Base-by-base conservation (phyloP, 139 green algal genomes). In the Chara braunii region DNA sequence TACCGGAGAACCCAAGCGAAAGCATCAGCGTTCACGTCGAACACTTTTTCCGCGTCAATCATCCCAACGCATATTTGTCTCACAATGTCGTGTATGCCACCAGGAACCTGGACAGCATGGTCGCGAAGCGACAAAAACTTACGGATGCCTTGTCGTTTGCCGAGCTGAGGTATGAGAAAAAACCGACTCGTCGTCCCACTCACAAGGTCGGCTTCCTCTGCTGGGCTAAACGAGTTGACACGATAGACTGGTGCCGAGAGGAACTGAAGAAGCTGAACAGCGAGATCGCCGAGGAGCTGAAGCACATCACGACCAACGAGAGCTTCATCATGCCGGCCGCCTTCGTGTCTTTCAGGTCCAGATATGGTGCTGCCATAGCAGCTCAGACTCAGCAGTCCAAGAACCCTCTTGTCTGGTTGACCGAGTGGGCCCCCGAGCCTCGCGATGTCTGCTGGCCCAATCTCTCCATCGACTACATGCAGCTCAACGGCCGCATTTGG, bases 41-140 rank as follows among this genome's bases (percentile, higher is more conserved):
- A 0, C 65, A 71, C 53, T 74, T 71, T 43, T 74, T 74, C 43
- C 29, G 8, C 3, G 65, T 74, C 31, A 70, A 74, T 30, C 56
- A 74, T 36, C 62, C 58, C 2, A 57, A 74, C 34, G 35, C 59
- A 40, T 74, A 74, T n/a, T 48, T 48, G 18, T 18, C 40, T 18
- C 40, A 48, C 40, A 48, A 48, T 18, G 40, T 48, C 40, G 40
- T 48, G 18, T n/a, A n/a, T n/a, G n/a, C n/a, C n/a, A n/a, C n/a
- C n/a, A n/a, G n/a, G n/a, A n/a, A n/a, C n/a, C n/a, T n/a, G n/a
- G n/a, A n/a, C n/a, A n/a, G n/a, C n/a, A n/a, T n/a, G n/a, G n/a
- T n/a, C n/a, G n/a, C n/a, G n/a, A n/a, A n/a, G n/a, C n/a, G n/a
- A n/a, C n/a, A n/a, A n/a, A n/a, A n/a, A n/a, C n/a, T n/a, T n/a